Conservation (phyloP, 116 monocot species). For the Zostera marina region DNA sequence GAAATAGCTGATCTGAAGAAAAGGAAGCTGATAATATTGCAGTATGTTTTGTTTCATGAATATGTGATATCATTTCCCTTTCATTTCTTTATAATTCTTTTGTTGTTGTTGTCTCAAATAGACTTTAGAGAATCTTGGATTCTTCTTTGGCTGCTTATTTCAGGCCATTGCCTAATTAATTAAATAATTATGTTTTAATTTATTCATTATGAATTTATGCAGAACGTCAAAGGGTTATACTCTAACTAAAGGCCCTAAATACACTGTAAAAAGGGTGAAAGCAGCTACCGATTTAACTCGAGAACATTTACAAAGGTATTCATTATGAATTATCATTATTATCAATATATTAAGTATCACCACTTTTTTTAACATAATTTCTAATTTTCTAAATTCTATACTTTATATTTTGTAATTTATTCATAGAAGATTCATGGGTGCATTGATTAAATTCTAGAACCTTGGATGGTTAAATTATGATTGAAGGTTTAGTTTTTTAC, state of each 20-base stretch:
- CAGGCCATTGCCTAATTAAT: not conserved
- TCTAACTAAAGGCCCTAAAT: conserved; percentile 19
- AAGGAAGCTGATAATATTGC: conserved; percentile 18
- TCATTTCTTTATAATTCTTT: not conserved
- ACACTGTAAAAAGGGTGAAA: conserved; percentile 12
- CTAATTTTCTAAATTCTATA: too few species aligned
- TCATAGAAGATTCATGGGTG: too few species aligned
- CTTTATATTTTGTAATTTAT: too few species aligned
- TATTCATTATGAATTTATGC: not conserved
- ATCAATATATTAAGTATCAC: not conserved
- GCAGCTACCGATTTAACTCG: conserved; percentile 21
- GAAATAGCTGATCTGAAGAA: conserved; percentile 16
- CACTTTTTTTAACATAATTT: too few species aligned
- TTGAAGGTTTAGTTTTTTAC: too few species aligned
- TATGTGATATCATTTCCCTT: not conserved
- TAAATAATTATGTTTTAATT: too few species aligned
- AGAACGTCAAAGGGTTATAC: conserved; percentile 19
- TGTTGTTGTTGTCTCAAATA: not conserved
- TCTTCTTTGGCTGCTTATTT: not conserved
- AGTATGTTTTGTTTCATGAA: conserved; percentile 8
- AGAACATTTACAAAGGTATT: conserved; percentile 18
- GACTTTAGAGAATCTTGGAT: not conserved
- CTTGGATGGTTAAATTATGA: too few species aligned
- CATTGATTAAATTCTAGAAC: too few species aligned
- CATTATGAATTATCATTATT: not conserved